phyloP scores from a whole-genome alignment of 2,329 filamentous ascomycete genomes.

The Nannizziopsis barbatae region DNA sequence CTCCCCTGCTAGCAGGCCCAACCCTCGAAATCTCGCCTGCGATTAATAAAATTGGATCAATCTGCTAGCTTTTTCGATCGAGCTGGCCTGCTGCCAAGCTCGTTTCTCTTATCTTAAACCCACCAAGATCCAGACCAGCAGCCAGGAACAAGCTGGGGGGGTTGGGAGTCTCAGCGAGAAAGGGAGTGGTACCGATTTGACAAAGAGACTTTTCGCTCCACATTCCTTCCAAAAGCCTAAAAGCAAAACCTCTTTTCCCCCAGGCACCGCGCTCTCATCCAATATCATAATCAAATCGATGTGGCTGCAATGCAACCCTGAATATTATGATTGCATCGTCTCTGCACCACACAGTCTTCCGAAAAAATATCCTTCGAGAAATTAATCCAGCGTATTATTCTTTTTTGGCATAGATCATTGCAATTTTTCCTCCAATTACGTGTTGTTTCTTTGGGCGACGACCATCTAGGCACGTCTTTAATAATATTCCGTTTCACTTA shows the following conservation, averaged over 20 bases:
- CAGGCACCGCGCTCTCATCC: background rate
- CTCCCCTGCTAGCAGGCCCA: background rate
- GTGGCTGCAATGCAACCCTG: conserved; percentile 9
- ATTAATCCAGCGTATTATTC: background rate
- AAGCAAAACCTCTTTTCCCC: background rate
- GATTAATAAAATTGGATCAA: conserved; percentile 4
- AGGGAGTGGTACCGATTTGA: conserved; percentile 8
- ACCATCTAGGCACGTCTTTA: background rate
- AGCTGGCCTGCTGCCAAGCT: conserved; percentile 5
- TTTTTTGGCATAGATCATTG: background rate
- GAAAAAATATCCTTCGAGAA: background rate
- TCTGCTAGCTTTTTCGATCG: conserved; percentile 1
- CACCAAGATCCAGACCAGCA: background rate
- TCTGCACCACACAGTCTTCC: conserved; percentile 3
- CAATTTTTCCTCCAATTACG: conserved; percentile 7
- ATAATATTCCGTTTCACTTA: conserved; percentile 10
- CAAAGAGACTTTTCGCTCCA: background rate
- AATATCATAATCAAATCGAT: background rate
- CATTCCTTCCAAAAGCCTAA: no score
- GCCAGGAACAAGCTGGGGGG: background rate
- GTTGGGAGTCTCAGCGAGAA: background rate
- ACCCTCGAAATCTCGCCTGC: conserved; percentile 1
- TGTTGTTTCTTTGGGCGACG: background rate
- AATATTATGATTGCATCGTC: background rate
- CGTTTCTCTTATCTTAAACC: conserved; percentile 1